Percentiles rank a stretch among this genome's conserved stretches.
phyloP scores from a whole-genome alignment of 73 alveolate genomes.

The Paramecium caudatum region DNA sequence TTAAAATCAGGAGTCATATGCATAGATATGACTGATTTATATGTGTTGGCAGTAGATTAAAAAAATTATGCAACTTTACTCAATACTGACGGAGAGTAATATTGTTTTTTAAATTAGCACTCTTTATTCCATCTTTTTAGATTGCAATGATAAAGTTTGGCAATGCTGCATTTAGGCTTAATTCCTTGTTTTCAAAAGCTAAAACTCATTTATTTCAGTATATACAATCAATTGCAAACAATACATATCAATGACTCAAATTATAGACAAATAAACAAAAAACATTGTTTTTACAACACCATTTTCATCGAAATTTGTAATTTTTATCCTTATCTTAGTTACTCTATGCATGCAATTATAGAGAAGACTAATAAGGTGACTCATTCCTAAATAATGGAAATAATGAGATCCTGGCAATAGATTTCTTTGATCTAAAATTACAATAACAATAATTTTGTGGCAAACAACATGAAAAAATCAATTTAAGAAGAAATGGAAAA shows the following conservation, averaged over 20 bases:
- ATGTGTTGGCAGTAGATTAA: constrained; percentile 15
- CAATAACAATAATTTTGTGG: background rate
- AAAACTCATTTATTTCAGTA: background rate
- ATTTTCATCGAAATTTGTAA: constrained; percentile 24
- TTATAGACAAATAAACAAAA: background rate
- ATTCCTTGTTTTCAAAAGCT: background rate
- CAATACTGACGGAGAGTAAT: constrained; percentile 42
- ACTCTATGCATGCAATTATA: background rate
- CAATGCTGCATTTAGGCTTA: background rate
- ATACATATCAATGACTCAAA: background rate
- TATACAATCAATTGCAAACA: background rate
- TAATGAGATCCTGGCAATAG: background rate
- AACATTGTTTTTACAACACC: constrained; percentile 6
- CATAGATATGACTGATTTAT: constrained; percentile 7
- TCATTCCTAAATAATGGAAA: too few species aligned
- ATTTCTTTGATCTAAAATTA: background rate
- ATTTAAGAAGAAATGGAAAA: background rate
- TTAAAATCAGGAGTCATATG: background rate
- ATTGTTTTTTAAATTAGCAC: background rate
- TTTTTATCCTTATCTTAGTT: background rate
- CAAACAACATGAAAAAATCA: background rate
- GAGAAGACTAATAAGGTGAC: background rate
- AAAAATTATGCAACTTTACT: background rate
- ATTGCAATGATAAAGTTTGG: background rate
- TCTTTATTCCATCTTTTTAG: background rate